Evolutionary conservation across 2,329 filamentous ascomycete genomes (phyloP).

Genomic region (Chaetomium sp.): DNA sequence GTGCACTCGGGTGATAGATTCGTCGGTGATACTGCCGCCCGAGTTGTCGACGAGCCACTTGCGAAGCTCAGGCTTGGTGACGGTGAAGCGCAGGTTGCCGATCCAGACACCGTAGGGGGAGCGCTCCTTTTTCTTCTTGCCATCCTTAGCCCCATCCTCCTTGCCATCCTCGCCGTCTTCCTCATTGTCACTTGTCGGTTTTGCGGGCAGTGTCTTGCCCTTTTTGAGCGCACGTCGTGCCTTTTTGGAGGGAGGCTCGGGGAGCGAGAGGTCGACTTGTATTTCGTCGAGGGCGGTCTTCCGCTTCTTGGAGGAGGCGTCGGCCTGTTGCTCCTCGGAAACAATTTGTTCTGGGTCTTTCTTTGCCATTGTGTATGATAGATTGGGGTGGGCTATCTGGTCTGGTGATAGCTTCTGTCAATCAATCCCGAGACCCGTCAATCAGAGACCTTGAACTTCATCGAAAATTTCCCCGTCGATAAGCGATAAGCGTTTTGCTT

Average conservation of each 20-base stretch:
- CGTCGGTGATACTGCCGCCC: constrained; percentile 64
- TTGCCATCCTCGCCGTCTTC: constrained; percentile 41
- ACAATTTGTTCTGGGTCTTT: constrained; percentile 25
- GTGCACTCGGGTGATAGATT: constrained; percentile 81
- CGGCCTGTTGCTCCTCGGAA: constrained; percentile 15
- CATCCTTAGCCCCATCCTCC: constrained; percentile 40
- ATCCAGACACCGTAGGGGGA: constrained; percentile 92
- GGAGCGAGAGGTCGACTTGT: constrained; percentile 85
- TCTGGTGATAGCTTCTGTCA: background rate
- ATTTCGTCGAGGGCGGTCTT: constrained; percentile 73
- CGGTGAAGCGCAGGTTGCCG: constrained; percentile 86
- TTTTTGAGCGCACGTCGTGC: constrained; percentile 89
- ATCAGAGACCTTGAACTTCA: background rate
- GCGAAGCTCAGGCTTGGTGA: constrained; percentile 73
- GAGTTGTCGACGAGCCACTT: constrained; percentile 77
- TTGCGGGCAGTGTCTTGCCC: constrained; percentile 60
- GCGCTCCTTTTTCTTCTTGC: constrained; percentile 56
- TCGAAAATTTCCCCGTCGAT: constrained; percentile 30
- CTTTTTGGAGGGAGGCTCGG: constrained; percentile 94
- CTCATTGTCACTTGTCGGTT: constrained; percentile 47
- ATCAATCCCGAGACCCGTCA: background rate
- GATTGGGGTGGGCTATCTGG: background rate
- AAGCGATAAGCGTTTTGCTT: constrained; percentile 29
- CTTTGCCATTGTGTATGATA: constrained; percentile 25
- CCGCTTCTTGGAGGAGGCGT: constrained; percentile 62